Evolutionary conservation across 2,329 filamentous ascomycete genomes (phyloP).

Genomic region (Aspergillus niger): DNA sequence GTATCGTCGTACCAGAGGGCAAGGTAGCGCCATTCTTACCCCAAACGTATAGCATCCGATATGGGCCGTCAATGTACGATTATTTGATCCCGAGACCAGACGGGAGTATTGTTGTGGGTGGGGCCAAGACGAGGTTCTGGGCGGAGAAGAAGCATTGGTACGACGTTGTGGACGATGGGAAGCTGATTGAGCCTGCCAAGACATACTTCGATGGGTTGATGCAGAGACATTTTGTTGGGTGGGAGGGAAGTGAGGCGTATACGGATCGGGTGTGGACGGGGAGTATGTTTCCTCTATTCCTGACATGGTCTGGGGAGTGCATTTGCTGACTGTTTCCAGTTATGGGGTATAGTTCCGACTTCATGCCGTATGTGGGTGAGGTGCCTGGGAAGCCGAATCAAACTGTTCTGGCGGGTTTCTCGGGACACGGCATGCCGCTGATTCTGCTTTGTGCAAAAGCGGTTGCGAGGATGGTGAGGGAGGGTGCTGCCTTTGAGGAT

Average conservation of each 20-base stretch:
- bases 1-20: slow-evolving; percentile 29
- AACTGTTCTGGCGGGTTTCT: slow-evolving; percentile 64
- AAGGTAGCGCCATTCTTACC: slow-evolving; percentile 27
- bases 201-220: slow-evolving; percentile 42
- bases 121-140: slow-evolving; percentile 52
- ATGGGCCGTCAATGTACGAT: slow-evolving; percentile 51
- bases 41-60: slow-evolving; percentile 56
- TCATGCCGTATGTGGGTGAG: slow-evolving; percentile 54
- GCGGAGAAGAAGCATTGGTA: slow-evolving; percentile 45
- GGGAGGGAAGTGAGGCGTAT: slow-evolving; percentile 37
- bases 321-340: no score
- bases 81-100: slow-evolving; percentile 64
- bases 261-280: slow-evolving; percentile 38
- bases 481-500: neutral
- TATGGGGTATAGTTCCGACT: slow-evolving; percentile 52
- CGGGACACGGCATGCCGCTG: slow-evolving; percentile 67
- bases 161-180: slow-evolving; percentile 47
- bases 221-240: slow-evolving; percentile 38
- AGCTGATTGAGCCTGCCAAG: slow-evolving; percentile 50
- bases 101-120: slow-evolving; percentile 62
- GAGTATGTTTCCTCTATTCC: slow-evolving; percentile 36
- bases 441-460: slow-evolving; percentile 9
- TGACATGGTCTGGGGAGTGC: rapidly evolving
- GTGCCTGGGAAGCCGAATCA: slow-evolving; percentile 50
- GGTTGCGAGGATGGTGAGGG: neutral